These are phyloP conservation scores for Russula emetica DNA, from an alignment of 768 basidiomycete species.

Conservation along the genomic window DNA sequence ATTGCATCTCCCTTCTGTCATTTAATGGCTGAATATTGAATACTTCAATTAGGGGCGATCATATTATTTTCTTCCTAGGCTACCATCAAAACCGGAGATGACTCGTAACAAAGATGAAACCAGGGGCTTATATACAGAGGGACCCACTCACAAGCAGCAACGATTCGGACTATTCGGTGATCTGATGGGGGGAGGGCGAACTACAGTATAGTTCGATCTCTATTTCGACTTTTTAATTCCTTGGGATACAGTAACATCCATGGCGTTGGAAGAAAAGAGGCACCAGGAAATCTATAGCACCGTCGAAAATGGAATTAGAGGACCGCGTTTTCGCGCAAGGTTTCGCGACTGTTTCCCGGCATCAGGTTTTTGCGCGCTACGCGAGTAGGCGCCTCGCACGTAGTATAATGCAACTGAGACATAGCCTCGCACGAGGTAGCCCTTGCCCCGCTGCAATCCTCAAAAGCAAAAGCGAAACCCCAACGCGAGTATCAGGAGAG, in stretches of 20 bases:
- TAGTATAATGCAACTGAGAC: not conserved
- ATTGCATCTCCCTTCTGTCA: conserved; percentile 1
- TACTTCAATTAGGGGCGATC: not conserved
- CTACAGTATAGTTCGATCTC: not conserved
- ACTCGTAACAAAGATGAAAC: not conserved
- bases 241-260: not conserved
- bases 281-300: too few relatives aligned
- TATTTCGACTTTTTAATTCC: not conserved
- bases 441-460: not conserved
- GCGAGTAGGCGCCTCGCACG: conserved; percentile 5
- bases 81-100: not conserved
- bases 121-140: not conserved
- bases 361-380: conserved; percentile 12
- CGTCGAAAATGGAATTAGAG: not conserved
- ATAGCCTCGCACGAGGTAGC: not conserved
- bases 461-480: not conserved
- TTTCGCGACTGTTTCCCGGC: not conserved
- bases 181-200: not conserved
- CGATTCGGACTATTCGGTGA: not conserved
- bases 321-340: not conserved
- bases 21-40: not conserved
- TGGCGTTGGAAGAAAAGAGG: not conserved
- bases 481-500: not conserved
- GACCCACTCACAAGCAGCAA: too few relatives aligned
- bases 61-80: not conserved